Evolutionary conservation across 2,329 filamentous ascomycete species (phyloP), one percentile per base, ranked within the genome.

Genomic region (Anthostomella pinea): DNA sequence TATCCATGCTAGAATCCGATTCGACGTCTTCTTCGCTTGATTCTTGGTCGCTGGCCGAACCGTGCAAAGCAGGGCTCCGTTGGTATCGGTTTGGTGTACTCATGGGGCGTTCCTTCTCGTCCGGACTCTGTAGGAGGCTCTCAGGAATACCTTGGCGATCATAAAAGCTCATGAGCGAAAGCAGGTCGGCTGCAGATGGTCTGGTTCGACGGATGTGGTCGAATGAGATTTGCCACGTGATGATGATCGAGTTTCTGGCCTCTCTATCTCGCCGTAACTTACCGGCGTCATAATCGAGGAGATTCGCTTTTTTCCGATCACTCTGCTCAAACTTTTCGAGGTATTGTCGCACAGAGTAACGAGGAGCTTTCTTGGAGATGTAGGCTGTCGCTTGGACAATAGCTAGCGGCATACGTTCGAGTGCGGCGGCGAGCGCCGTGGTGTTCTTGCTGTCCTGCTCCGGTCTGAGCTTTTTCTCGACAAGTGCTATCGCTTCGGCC

Each of bases 141-240:
- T 60, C 55, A 0, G 63, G 62, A 16, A 72, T 69, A 6, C 57
- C 62, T 43, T 70, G 60, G 15, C 54, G 52, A 33, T 73, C 58
- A 43, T 68, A 73, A 39, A 68, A 65, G 54, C 67, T 69, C 63
- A 73, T 65, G 5, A 73, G 54, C 1, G 65, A 67, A 0, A 74
- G 43, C 8, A 72, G 46, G 11, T 67, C 48, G 3, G 68, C 57
- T 7, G 69, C 70, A 4, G 56, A 56, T 5, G 41, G 52, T 21
- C 54, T 40, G 18, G 47, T 38, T 2, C 45, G 39, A 8, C 52
- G 59, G 24, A 72, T 64, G n/a, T 64, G 43, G 8, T 62, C 45
- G 32, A 63, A 63, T 0, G 58, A 60, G 6, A 62, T 50, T 28
- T 62, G 56, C 62, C 58, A 69, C 0, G 63, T 67, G 0, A 38